These are phyloP conservation scores for Nannizzia gypsea DNA, from an alignment of 2,329 filamentous ascomycete species.

Conservation along the genomic window DNA sequence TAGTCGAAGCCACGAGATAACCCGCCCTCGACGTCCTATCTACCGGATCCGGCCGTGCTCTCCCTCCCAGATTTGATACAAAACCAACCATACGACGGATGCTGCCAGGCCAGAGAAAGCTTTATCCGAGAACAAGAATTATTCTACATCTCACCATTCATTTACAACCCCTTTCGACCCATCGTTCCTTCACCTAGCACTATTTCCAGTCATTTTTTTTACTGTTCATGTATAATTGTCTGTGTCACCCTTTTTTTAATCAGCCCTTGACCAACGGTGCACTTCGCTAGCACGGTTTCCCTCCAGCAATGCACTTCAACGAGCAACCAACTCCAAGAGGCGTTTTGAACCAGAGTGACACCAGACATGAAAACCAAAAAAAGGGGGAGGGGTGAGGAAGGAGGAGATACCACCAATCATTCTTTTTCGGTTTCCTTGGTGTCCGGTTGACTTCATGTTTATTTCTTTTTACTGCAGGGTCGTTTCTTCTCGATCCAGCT, in stretches of 20 bases:
- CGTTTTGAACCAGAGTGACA: neutral
- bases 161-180: neutral
- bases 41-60: neutral
- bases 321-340: neutral
- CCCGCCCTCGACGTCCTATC: neutral
- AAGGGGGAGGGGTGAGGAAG: neutral
- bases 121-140: neutral
- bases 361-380: neutral
- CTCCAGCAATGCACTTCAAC: neutral
- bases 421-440: neutral
- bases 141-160: neutral
- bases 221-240: neutral
- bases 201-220: neutral
- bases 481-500: neutral
- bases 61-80: neutral
- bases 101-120: neutral
- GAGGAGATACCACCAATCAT: neutral
- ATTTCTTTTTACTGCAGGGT: neutral
- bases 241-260: neutral
- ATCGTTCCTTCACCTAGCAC: neutral
- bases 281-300: neutral
- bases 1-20: neutral
- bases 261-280: neutral
- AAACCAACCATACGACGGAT: neutral
- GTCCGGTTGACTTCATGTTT: neutral